phyloP scores from a whole-genome alignment of 169 alveolate genomes.

The Plasmodium gonderi region DNA sequence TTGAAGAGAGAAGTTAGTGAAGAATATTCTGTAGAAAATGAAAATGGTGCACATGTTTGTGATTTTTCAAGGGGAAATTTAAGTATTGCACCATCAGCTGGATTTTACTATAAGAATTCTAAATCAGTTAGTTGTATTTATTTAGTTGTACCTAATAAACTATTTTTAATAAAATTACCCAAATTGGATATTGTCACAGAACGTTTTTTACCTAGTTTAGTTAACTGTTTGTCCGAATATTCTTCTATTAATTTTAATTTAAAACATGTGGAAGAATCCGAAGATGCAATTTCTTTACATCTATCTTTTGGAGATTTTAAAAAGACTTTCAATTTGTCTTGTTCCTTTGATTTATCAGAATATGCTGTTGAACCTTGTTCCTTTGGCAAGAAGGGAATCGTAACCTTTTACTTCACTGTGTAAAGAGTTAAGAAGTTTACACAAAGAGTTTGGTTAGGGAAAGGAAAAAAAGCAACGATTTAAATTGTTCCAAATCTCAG shows the following conservation, averaged over 20 bases:
- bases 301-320: slow-evolving; percentile 30
- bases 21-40: slow-evolving; percentile 5
- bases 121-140: slow-evolving; percentile 55
- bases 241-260: slow-evolving; percentile 38
- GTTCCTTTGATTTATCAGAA: slow-evolving; percentile 34
- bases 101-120: slow-evolving; percentile 32
- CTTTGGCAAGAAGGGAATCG: slow-evolving; percentile 31
- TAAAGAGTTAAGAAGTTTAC: not conserved
- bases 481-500: too few species aligned
- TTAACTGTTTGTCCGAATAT: slow-evolving; percentile 42
- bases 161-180: slow-evolving; percentile 60
- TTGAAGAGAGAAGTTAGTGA: slow-evolving; percentile 55
- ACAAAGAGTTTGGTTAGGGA: not conserved
- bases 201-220: slow-evolving; percentile 38
- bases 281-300: slow-evolving; percentile 12
- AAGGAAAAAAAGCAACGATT: not conserved
- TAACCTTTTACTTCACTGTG: slow-evolving; percentile 15
- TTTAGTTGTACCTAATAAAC: slow-evolving; percentile 18
- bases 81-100: slow-evolving; percentile 35
- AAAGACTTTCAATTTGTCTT: slow-evolving; percentile 21
- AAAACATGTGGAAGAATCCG: slow-evolving; percentile 44
- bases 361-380: slow-evolving; percentile 37
- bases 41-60: slow-evolving; percentile 10
- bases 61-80: slow-evolving; percentile 63
- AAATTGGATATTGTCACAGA: slow-evolving; percentile 39